phyloP scores from a whole-genome alignment of 441 rosid genomes.

The Gossypium davidsonii region DNA sequence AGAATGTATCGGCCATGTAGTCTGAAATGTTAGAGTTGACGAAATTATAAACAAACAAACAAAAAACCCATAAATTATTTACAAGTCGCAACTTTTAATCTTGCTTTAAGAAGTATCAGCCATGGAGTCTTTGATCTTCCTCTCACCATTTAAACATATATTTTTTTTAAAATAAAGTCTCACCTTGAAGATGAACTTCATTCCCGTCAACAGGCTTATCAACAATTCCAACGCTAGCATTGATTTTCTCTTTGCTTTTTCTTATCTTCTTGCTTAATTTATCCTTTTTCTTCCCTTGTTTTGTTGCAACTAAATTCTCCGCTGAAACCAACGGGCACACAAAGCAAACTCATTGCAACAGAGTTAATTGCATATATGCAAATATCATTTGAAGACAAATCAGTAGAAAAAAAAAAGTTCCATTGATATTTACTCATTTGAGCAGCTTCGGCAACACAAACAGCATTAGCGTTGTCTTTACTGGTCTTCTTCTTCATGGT shows the following conservation, averaged over 20 bases:
- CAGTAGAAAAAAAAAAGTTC: neutral
- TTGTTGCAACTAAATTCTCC: neutral
- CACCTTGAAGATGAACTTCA: neutral
- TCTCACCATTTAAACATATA: too few species aligned
- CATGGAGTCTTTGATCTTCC: too few species aligned
- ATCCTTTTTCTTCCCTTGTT: neutral
- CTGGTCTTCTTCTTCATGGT: neutral
- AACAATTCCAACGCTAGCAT: neutral
- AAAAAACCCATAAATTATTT: too few species aligned
- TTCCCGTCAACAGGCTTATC: neutral
- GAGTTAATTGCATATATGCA: neutral
- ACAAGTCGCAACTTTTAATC: too few species aligned
- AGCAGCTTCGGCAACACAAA: neutral
- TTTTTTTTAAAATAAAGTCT: neutral
- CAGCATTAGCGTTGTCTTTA: neutral
- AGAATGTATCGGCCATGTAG: too few species aligned
- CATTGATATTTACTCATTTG: neutral
- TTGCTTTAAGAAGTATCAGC: too few species aligned
- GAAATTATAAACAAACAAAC: too few species aligned
- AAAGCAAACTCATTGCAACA: neutral
- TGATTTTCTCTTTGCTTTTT: neutral
- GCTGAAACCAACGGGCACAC: neutral
- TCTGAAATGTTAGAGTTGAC: too few species aligned
- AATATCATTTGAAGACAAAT: neutral
- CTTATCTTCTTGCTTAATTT: slow-evolving; percentile 5